Conservation (phyloP, 108 stramenopile species). For the Asterionellopsis glacialis region DNA sequence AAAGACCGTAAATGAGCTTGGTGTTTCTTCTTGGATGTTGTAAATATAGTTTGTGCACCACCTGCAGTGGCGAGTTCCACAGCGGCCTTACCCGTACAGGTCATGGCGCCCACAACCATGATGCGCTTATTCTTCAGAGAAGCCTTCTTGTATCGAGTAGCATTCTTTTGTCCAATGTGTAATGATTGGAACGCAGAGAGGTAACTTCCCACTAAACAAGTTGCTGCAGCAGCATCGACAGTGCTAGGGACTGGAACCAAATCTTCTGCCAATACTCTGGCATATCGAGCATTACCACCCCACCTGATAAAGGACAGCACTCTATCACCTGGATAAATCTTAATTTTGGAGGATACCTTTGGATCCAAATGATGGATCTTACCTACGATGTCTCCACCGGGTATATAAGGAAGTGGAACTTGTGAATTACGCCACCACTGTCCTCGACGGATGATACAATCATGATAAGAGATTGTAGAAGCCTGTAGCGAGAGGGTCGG, state of each 20-base stretch:
- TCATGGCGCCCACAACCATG: slow-evolving; percentile 60
- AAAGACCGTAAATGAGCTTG: slow-evolving; percentile 20
- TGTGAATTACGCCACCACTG: slow-evolving; percentile 18
- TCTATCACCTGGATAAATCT: slow-evolving; percentile 39
- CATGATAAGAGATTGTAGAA: slow-evolving; percentile 35
- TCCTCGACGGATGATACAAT: slow-evolving; percentile 44
- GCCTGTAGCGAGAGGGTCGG: slow-evolving; percentile 12
- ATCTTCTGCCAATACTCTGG: slow-evolving; percentile 27
- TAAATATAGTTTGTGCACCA: slow-evolving; percentile 55
- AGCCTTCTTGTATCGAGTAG: slow-evolving; percentile 27
- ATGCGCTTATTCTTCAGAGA: slow-evolving; percentile 54
- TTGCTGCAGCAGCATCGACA: slow-evolving; percentile 37
- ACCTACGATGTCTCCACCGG: slow-evolving; percentile 41
- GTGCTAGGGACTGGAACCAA: slow-evolving; percentile 50
- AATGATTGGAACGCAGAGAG: slow-evolving; percentile 69
- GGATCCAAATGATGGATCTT: slow-evolving; percentile 11
- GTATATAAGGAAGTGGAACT: slow-evolving; percentile 35
- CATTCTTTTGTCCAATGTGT: slow-evolving; percentile 39
- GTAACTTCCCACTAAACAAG: slow-evolving; percentile 70
- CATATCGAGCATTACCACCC: slow-evolving; percentile 67
- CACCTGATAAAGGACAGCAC: slow-evolving; percentile 36
- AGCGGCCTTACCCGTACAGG: slow-evolving; percentile 55
- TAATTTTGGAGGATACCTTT: slow-evolving; percentile 1
- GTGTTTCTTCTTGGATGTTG: slow-evolving; percentile 38
- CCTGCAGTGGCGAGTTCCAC: slow-evolving; percentile 51